A percentile compares a stretch with the other conserved stretches of the same genome.
Conservation (phyloP, 1,139 yeast species). For the Hyphopichia buzzinii region DNA sequence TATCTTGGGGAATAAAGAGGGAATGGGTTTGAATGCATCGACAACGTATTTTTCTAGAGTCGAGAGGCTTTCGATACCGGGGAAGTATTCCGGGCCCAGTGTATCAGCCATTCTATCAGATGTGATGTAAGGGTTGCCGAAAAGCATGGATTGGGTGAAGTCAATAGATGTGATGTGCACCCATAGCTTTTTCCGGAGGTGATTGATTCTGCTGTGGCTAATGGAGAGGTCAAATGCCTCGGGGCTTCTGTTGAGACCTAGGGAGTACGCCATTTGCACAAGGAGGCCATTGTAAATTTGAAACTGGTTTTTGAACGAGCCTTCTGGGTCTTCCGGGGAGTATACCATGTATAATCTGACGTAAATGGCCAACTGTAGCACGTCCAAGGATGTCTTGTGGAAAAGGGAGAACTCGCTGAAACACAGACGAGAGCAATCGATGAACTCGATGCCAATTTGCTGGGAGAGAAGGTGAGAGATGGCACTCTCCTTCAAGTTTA, state of each 20-base stretch:
- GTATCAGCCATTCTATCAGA: slow-evolving; percentile 20
- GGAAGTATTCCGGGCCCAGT: background rate
- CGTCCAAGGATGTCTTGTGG: slow-evolving; percentile 15
- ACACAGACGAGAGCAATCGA: slow-evolving; percentile 22
- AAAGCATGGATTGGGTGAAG: slow-evolving; percentile 2
- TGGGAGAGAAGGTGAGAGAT: slow-evolving; percentile 16
- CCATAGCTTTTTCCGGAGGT: slow-evolving; percentile 12
- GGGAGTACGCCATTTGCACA: slow-evolving; percentile 27
- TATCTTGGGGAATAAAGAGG: background rate
- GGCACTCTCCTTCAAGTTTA: slow-evolving; percentile 5
- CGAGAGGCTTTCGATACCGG: background rate
- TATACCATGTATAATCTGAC: slow-evolving; percentile 39
- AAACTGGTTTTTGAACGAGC: slow-evolving; percentile 42
- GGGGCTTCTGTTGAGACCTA: slow-evolving; percentile 36
- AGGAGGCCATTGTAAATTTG: slow-evolving; percentile 31
- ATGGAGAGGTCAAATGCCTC: slow-evolving; percentile 7
- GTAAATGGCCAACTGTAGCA: slow-evolving; percentile 29
- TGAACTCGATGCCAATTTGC: slow-evolving; percentile 21
- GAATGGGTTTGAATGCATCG: background rate
- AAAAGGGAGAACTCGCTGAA: slow-evolving; percentile 24
- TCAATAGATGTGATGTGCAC: slow-evolving; percentile 12
- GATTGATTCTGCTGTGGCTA: slow-evolving; percentile 4
- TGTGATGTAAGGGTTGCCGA: slow-evolving; percentile 4
- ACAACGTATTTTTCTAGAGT: slow-evolving; percentile 1
- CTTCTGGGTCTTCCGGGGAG: slow-evolving; percentile 49